These are phyloP conservation scores for Starmera caribaea DNA, from an alignment of 805 yeast genomes.

Conservation along the genomic window DNA sequence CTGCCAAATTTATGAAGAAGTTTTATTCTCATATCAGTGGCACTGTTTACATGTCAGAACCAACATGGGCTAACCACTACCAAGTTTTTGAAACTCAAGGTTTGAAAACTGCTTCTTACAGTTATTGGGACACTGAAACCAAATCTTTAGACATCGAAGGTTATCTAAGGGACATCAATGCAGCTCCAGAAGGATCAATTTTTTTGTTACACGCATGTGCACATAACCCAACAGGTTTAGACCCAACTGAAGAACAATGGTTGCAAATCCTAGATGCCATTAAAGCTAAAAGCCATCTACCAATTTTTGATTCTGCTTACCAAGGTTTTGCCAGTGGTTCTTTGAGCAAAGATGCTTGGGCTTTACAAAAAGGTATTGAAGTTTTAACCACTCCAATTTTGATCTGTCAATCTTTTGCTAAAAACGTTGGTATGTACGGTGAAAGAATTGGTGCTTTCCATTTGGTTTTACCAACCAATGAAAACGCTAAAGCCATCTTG, in stretches of 20 bases:
- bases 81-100: constrained; percentile 73
- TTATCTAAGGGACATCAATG: constrained; percentile 47
- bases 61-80: constrained; percentile 98
- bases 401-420: constrained; percentile 92
- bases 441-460: constrained; percentile 96
- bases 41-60: constrained; percentile 64
- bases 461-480: constrained; percentile 40
- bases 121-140: constrained; percentile 74
- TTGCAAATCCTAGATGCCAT: constrained; percentile 51
- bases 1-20: constrained; percentile 42
- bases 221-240: constrained; percentile 96
- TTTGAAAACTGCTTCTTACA: constrained; percentile 56
- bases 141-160: constrained; percentile 69
- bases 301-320: constrained; percentile 89
- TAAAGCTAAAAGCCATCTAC: constrained; percentile 55
- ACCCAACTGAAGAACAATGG: constrained; percentile 85
- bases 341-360: constrained; percentile 73
- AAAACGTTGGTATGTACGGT: constrained; percentile 95
- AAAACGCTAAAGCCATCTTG: constrained; percentile 45
- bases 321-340: constrained; percentile 96
- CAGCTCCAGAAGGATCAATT: constrained; percentile 69
- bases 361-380: constrained; percentile 51
- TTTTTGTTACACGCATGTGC: constrained; percentile 92
- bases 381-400: constrained; percentile 46
- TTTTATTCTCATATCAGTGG: constrained; percentile 24